Evolutionary conservation across 2,329 filamentous ascomycete genomes (phyloP), one percentile per base, ranked within the genome.

Genomic region (Alternaria brassicae): DNA sequence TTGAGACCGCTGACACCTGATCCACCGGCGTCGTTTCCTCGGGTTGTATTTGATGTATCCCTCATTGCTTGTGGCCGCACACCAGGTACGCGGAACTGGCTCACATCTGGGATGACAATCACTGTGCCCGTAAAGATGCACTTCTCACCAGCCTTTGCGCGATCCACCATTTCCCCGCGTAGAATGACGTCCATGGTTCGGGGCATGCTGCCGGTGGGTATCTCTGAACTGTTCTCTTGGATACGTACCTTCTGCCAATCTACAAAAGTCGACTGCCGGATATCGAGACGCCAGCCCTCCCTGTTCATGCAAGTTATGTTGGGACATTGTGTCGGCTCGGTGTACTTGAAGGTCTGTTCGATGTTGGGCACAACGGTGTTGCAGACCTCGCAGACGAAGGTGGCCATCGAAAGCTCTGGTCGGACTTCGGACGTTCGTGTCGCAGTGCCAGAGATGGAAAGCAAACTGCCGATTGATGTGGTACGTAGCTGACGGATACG

Each of bases 201-300:
- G 23, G 95, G 95, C 95, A 99, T 99, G 80, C 93, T 97, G 54
- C 95, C 95, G 0, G 95, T 99, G 0, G 95, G 95, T 36, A 99
- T 99, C 77, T 99, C 95, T 4, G 94, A 94, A 68, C 93, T 97
- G 81, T 98, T 99, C 79, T 99, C 95, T 79, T 99, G 95, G 62
- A 98, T 92, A 63, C 96, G 91, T 23, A 98, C 93, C 78, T 98
- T 98, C 77, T 99, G 95, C 95, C 95, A 99, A 80, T 99, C 95
- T 62, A 99, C 91, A 76, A 99, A 99, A 0, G 93, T 98, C 78
- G 93, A 97, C 78, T 96, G 94, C 41, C 92, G 86, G 72, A 99
- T 97, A 71, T 99, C 94, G n/a, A 99, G 81, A 66, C 93, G 89
- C 95, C 95, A 99, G n/a, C 91, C 92, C 58, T 89, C 82, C 25